A percentile compares a stretch with the other conserved stretches of the same genome.
These are phyloP conservation scores for Xerocomellus amylosporus DNA, from an alignment of 768 basidiomycete genomes.

Conservation along the genomic window DNA sequence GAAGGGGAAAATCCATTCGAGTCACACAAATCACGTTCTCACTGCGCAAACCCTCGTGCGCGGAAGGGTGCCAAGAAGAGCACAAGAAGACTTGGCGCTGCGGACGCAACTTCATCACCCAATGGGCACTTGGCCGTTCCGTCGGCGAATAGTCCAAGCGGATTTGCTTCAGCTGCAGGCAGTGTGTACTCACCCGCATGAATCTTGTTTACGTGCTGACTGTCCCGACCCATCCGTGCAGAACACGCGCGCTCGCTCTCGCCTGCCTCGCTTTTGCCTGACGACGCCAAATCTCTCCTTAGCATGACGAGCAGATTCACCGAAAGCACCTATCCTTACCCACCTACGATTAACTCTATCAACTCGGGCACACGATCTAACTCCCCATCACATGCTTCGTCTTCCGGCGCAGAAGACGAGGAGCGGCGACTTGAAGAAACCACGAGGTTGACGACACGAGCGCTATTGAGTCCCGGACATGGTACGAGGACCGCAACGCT, in stretches of 20 bases:
- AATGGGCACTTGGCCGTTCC: conserved; percentile 4
- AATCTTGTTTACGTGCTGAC: conserved; percentile 11
- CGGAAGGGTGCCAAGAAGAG: conserved; percentile 8
- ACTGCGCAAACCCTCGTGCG: conserved; percentile 7
- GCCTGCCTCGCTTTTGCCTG: conserved; percentile 18
- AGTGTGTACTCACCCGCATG: conserved; percentile 20
- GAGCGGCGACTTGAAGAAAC: conserved; percentile 25
- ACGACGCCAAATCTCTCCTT: conserved; percentile 29
- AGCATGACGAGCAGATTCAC: conserved; percentile 29
- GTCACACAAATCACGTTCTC: conserved; percentile 21
- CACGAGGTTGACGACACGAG: conserved; percentile 18
- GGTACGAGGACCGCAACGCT: conserved; percentile 34
- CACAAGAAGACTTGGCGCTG: background rate
- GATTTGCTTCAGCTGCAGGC: conserved; percentile 11
- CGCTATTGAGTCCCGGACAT: conserved; percentile 21
- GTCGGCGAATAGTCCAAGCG: conserved; percentile 3
- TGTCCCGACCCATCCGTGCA: conserved; percentile 5
- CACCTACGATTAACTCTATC: conserved; percentile 18
- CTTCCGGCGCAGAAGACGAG: conserved; percentile 22
- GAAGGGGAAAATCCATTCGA: conserved; percentile 75
- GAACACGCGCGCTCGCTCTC: conserved; percentile 14
- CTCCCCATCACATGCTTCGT: conserved; percentile 15
- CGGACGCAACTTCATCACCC: background rate
- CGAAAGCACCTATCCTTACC: conserved; percentile 28
- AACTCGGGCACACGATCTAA: conserved; percentile 19